Conservation (phyloP, 805 yeast species). For the Sugiyamaella chiloensis region DNA sequence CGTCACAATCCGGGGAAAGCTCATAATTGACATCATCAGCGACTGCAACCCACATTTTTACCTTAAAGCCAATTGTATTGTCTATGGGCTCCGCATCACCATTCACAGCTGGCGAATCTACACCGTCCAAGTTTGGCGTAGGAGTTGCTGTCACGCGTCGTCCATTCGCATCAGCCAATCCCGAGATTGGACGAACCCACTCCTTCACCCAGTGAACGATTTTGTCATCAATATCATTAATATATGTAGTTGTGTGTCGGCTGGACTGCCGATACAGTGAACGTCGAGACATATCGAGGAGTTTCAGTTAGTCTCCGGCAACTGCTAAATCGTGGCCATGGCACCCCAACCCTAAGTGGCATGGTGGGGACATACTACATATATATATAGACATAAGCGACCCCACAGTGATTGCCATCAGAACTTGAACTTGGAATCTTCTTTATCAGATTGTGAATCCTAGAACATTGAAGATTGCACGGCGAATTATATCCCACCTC, state of each 20-base stretch:
- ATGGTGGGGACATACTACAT: no score
- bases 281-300: constrained; percentile 19
- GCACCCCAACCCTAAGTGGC: no score
- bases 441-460: no score
- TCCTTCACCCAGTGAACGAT: constrained; percentile 33
- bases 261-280: constrained; percentile 24
- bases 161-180: constrained; percentile 3
- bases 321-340: no score
- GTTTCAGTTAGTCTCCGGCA: not conserved
- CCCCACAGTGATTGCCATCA: no score
- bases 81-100: constrained; percentile 25
- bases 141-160: constrained; percentile 1
- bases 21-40: constrained; percentile 19
- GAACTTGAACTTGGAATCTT: no score
- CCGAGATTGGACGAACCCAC: constrained; percentile 25
- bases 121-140: constrained; percentile 5
- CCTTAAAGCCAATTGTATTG: constrained; percentile 25
- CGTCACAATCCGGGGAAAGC: constrained; percentile 35
- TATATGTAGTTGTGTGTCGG: constrained; percentile 19
- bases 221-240: constrained; percentile 23
- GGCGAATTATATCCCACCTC: no score
- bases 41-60: constrained; percentile 35
- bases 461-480: no score
- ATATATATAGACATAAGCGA: no score
- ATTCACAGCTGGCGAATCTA: constrained; percentile 10